Base-by-base conservation (phyloP, 768 basidiomycete genomes). In the Crassisporium funariophilum region DNA sequence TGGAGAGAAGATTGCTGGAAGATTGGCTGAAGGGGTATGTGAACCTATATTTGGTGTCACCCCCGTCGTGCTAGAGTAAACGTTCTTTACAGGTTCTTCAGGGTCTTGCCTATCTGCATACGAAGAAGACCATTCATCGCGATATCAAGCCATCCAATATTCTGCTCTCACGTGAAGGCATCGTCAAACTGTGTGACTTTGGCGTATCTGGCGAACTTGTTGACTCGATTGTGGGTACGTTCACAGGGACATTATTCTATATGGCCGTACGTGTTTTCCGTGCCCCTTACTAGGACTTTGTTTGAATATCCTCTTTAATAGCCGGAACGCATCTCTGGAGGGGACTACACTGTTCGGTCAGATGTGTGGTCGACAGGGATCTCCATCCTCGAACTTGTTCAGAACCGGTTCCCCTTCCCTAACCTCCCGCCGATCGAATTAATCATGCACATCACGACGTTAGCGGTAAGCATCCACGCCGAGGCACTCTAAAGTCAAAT, bases 281-380 rank as follows among this genome's bases (percentile, higher is more conserved):
- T 27, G 2, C 46, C 37, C 46, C 21, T 46, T 15, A 25, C n/a
- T 45, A 21, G 31, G 36, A 20, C 19, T 35, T 33, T 41, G 41
- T 39, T 47, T 47, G 34, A 44, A 4, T n/a, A 51, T 41, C 8
- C 33, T 24, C 42, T 46, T 48, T 39, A 16, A 7, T 33, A 93
- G 90, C 95, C 95, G 33, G 95, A 98, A 69, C 88, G 95, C 48
- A 92, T 98, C 46, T 84, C 83, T 53, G 95, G 95, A 2, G 79
- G 84, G 35, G 82, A 86, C 52, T 99, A 97, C 64, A 90, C 90
- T 22, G 93, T 97, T 57, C 83, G 91, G 38, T 91, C 94, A 16
- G 94, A 99, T 62, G 94, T 99, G 12, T 99, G 95, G 95, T 97
- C 95, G 0, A 86, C 91, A 4, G 97, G 95, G 13, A 86, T 99